These are phyloP conservation scores for Botrytis medusae DNA, from an alignment of 2,329 filamentous ascomycete genomes.

Conservation along the genomic window DNA sequence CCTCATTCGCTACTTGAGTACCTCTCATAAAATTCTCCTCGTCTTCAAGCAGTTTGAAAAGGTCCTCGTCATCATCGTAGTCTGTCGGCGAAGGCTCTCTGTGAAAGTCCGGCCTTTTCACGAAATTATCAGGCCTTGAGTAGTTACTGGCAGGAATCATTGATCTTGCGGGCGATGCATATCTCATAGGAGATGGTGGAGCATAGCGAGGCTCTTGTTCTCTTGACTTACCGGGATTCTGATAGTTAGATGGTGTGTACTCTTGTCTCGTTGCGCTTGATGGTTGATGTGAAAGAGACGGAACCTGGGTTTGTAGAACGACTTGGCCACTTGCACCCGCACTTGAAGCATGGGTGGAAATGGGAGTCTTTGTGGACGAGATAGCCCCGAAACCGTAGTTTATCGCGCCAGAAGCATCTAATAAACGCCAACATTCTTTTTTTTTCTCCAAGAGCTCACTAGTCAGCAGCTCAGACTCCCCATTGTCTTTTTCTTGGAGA, in stretches of 20 bases:
- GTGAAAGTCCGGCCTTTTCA: constrained; percentile 10
- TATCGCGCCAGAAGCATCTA: constrained; percentile 36
- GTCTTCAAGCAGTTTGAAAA: constrained; percentile 33
- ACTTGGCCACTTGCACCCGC: constrained; percentile 35
- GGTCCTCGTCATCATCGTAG: constrained; percentile 32
- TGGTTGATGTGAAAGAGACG: not conserved
- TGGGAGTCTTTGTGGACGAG: constrained; percentile 18
- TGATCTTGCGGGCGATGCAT: not conserved
- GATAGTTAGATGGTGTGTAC: not conserved
- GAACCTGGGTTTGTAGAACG: constrained; percentile 34
- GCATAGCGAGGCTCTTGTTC: not conserved
- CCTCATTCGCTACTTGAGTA: constrained; percentile 9
- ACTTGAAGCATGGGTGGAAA: constrained; percentile 28
- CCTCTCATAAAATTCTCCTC: constrained; percentile 29
- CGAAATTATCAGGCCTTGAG: not conserved
- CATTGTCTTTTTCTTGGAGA: constrained; percentile 20
- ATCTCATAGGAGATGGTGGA: constrained; percentile 6
- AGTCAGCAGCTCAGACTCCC: constrained; percentile 26
- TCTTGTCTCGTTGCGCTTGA: not conserved
- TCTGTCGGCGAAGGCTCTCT: constrained; percentile 28
- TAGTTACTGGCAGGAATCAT: not conserved
- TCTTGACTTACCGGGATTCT: not conserved
- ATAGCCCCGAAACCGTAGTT: constrained; percentile 34
- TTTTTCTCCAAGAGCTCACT: constrained; percentile 33
- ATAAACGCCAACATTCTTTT: constrained; percentile 30